Percentiles rank a stretch among this genome's conserved stretches.
These are phyloP conservation scores for Solanum peruvianum DNA, from an alignment of 257 asterid species.

Conservation along the genomic window DNA sequence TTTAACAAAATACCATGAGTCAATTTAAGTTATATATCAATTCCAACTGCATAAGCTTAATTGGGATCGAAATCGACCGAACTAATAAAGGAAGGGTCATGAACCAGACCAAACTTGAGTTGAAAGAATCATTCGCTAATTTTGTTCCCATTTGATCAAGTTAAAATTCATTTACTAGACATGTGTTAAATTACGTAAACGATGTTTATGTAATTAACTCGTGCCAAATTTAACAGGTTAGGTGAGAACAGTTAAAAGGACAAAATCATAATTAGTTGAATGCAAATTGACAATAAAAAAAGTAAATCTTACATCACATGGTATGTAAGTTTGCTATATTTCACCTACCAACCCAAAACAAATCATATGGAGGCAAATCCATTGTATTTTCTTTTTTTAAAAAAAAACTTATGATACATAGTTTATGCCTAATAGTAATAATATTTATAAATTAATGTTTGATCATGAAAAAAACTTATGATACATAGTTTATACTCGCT, in stretches of 20 bases:
- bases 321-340: background rate
- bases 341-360: background rate
- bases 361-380: background rate
- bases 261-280: background rate
- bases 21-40: background rate
- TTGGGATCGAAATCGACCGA: background rate
- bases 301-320: background rate
- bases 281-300: background rate
- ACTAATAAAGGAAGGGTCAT: background rate
- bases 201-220: background rate
- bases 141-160: background rate
- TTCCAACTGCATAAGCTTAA: background rate
- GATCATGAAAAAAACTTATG: no score
- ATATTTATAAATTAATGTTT: no score
- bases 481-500: no score
- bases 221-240: background rate
- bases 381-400: background rate
- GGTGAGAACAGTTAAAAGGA: background rate
- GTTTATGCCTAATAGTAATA: no score
- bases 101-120: rapidly evolving
- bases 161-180: background rate
- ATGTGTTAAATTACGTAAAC: background rate
- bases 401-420: no score
- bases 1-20: background rate
- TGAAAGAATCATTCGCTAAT: no score